phyloP scores from a whole-genome alignment of 2,329 filamentous ascomycete genomes.

The Ophiostoma perfectum region DNA sequence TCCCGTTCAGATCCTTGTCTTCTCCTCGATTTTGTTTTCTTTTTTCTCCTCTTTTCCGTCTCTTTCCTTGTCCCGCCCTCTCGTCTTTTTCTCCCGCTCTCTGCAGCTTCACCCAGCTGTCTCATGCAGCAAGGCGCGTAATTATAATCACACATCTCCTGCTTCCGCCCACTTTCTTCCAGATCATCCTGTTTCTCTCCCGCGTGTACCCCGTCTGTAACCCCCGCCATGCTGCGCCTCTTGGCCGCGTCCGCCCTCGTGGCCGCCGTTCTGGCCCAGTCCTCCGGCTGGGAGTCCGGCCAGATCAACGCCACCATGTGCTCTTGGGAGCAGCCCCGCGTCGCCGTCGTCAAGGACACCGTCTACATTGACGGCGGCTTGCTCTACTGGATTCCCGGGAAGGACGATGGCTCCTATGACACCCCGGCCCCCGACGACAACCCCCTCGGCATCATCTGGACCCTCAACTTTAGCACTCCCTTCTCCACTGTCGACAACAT shows the following conservation, averaged over 20 bases:
- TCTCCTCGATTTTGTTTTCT: background rate
- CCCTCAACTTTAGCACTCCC: constrained; percentile 52
- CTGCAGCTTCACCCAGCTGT: background rate
- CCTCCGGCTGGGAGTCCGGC: constrained; percentile 43
- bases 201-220: too few species aligned
- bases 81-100: background rate
- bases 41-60: background rate
- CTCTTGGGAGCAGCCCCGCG: constrained; percentile 51
- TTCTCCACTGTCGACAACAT: constrained; percentile 52
- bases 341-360: constrained; percentile 54
- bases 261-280: constrained; percentile 38
- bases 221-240: background rate
- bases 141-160: too few species aligned
- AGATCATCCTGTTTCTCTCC: too few species aligned
- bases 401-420: constrained; percentile 40
- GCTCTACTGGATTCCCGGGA: constrained; percentile 48
- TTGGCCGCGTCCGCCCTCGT: constrained; percentile 28
- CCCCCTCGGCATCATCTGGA: constrained; percentile 47
- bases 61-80: background rate
- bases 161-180: too few species aligned
- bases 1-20: background rate
- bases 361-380: constrained; percentile 61
- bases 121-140: background rate
- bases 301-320: constrained; percentile 58
- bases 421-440: constrained; percentile 41